Evolutionary conservation across 148 eudicot genomes (phyloP), one percentile per base, ranked within the genome.

Genomic region (Beta vulgaris): DNA sequence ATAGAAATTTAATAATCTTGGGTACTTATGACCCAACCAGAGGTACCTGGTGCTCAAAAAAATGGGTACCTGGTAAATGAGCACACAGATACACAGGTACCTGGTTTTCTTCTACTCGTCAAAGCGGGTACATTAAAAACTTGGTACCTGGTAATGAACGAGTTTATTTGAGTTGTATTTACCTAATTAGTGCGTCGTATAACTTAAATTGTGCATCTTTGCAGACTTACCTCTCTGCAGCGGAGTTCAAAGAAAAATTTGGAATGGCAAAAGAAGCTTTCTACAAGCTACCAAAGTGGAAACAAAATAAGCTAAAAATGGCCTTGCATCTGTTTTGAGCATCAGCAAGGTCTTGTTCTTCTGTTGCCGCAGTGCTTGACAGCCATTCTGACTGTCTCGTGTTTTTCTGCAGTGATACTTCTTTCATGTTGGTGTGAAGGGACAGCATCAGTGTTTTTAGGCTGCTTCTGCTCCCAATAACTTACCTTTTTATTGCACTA

Each of bases 281-380:
- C 87, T 85, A 96, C 58, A 91, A 91, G 87, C 84, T 88, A 55
- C 99, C 99, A 7, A 91, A 88, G 85, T 96, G 99, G 99, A 96
- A 91, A 78, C 99, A 92, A 82, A 91, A 96, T 77, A 96, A 96
- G 89, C 87, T 92, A 29, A 96, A 96, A 78, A 85, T 87, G 92
- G 84, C 91, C 32, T 85, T 92, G 77, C 88, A 85, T 8, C 77
- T 96, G 81, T 96, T 96, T 86, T 92, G 73, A 90, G 79, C 57
- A 74, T 75, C 62, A 31, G 4, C 34, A 16, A 40, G 37, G n/a
- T 54, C 23, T 4, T 44, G 5, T n/a, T 46, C 12, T n/a, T 21
- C 46, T 54, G 15, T 37, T 36, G 18, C 40, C n/a, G n/a, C n/a
- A n/a, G n/a, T 67, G 61, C 21, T 58, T 36, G 13, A 28, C 70